Evolutionary conservation across 108 stramenopile species (phyloP).

Genomic region (Nitzschia sp.): DNA sequence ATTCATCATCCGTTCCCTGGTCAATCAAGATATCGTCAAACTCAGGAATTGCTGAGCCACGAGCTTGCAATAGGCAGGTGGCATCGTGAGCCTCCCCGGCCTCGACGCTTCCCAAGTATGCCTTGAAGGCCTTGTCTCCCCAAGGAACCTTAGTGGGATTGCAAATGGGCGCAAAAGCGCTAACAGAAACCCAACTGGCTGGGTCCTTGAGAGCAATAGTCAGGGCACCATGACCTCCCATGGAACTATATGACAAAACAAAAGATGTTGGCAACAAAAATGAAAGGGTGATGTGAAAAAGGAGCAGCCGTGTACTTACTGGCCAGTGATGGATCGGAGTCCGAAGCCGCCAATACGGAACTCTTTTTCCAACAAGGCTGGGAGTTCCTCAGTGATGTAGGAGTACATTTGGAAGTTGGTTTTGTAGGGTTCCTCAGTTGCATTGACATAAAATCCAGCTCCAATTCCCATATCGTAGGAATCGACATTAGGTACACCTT

Average conservation of each 20-base stretch:
- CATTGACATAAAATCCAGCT: constrained; percentile 98
- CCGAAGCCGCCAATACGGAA: constrained; percentile 50
- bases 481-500: constrained; percentile 74
- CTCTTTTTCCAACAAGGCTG: constrained; percentile 59
- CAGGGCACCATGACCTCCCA: constrained; percentile 90
- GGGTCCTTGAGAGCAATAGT: constrained; percentile 78
- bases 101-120: constrained; percentile 86
- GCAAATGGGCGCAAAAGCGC: constrained; percentile 94
- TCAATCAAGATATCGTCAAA: constrained; percentile 84
- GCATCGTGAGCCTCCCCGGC: constrained; percentile 88
- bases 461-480: constrained; percentile 94
- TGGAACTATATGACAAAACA: constrained; percentile 22
- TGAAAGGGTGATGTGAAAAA: not conserved
- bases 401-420: constrained; percentile 94
- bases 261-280: not conserved
- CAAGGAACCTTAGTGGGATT: constrained; percentile 89
- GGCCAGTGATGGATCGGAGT: constrained; percentile 78
- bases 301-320: constrained; percentile 31
- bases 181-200: constrained; percentile 59
- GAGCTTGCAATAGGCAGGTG: constrained; percentile 50
- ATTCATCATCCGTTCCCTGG: constrained; percentile 79
- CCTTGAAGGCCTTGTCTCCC: constrained; percentile 95
- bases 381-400: constrained; percentile 91
- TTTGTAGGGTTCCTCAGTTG: constrained; percentile 77
- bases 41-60: constrained; percentile 10